These are phyloP conservation scores for Tylopilus sp. DNA, from an alignment of 768 basidiomycete species.

Conservation along the genomic window DNA sequence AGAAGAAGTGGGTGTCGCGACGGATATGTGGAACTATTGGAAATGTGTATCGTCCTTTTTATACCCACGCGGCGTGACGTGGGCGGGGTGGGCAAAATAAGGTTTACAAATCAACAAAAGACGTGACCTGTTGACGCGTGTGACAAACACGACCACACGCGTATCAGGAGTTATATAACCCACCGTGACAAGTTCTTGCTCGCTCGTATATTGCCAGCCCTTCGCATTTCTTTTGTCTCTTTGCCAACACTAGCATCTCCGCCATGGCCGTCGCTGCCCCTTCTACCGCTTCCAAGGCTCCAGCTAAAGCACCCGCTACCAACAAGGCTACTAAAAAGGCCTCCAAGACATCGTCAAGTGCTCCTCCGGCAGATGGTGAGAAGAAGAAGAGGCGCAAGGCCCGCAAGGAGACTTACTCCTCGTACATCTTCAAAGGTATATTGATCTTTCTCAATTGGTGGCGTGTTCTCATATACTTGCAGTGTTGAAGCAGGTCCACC, in stretches of 20 bases:
- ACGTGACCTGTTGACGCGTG: constrained; percentile 11
- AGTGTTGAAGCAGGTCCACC: constrained; percentile 97
- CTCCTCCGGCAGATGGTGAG: constrained; percentile 49
- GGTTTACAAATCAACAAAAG: constrained; percentile 37
- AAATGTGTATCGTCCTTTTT: constrained; percentile 29
- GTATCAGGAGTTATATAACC: constrained; percentile 25
- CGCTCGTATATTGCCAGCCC: constrained; percentile 12
- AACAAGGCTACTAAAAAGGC: constrained; percentile 82
- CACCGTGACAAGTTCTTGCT: not conserved
- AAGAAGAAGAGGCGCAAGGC: constrained; percentile 89
- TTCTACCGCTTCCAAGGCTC: constrained; percentile 55
- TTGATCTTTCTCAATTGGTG: not conserved
- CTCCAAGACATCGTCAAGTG: constrained; percentile 43
- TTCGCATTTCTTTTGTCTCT: constrained; percentile 4
- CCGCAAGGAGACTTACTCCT: constrained; percentile 90
- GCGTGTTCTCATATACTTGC: constrained; percentile 20
- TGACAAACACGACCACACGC: constrained; percentile 39
- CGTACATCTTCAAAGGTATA: constrained; percentile 86
- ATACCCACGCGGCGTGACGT: constrained; percentile 24
- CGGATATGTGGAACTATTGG: constrained; percentile 20
- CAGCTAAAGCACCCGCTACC: constrained; percentile 52
- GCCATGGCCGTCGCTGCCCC: constrained; percentile 61
- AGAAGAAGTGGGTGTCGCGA: constrained; percentile 7
- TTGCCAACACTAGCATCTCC: constrained; percentile 10
- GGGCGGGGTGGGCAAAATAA: constrained; percentile 27